Evolutionary conservation across 176 grass and related monocot genomes (phyloP).

Genomic region (Musa troglodytarum): DNA sequence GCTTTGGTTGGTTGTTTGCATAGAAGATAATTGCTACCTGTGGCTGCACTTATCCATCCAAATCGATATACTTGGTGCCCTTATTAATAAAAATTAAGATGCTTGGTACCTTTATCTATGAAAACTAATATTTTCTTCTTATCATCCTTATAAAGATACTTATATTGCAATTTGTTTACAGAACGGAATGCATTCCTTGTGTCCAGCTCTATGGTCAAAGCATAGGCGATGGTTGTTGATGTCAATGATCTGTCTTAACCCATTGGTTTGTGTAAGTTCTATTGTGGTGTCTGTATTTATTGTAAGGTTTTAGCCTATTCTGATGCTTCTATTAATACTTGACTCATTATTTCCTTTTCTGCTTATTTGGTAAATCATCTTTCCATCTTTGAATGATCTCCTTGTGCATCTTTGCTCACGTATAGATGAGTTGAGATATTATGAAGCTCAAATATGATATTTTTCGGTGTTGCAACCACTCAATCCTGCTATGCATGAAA

Average conservation of each 20-base stretch:
- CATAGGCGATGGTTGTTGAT: slow-evolving; percentile 69
- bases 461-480: neutral
- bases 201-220: slow-evolving; percentile 74
- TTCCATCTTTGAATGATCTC: neutral
- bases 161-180: slow-evolving; percentile 9
- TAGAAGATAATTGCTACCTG: neutral
- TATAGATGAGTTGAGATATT: neutral
- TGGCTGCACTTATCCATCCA: neutral
- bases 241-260: slow-evolving; percentile 78
- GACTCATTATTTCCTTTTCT: neutral
- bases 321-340: no score
- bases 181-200: slow-evolving; percentile 64
- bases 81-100: neutral
- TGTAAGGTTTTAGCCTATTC: no score
- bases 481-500: neutral
- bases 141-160: neutral
- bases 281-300: no score
- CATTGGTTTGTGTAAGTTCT: slow-evolving; percentile 56
- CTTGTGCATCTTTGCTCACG: neutral
- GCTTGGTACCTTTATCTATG: neutral
- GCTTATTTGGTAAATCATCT: neutral
- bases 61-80: neutral
- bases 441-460: neutral
- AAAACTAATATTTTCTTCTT: neutral
- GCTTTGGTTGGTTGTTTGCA: neutral